Percentiles rank a stretch among this genome's conserved stretches.
Conservation (phyloP, 371 early-diverging fungal species). For the Mucor indicus region DNA sequence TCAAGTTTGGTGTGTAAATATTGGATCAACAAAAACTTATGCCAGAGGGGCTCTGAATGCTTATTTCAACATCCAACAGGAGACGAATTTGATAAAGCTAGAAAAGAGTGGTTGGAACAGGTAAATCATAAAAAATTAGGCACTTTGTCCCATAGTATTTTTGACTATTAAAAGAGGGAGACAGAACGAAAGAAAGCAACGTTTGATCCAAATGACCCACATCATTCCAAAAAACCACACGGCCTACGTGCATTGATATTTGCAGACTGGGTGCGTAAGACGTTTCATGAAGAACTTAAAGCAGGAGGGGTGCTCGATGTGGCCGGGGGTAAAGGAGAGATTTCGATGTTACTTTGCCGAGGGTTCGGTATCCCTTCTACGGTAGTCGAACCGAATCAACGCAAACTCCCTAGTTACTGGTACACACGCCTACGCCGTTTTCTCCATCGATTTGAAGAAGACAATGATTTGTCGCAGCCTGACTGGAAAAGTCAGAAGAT, state of each 20-base stretch:
- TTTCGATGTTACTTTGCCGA: conserved; percentile 51
- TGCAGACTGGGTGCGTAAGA: conserved; percentile 49
- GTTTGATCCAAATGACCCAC: conserved; percentile 50
- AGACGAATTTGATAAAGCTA: conserved; percentile 22
- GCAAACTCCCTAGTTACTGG: conserved; percentile 48
- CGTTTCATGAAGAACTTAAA: conserved; percentile 25
- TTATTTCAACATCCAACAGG: conserved; percentile 46
- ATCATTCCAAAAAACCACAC: conserved; percentile 48
- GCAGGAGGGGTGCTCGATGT: conserved; percentile 45
- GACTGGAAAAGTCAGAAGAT: conserved; percentile 15
- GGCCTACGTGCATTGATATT: conserved; percentile 50
- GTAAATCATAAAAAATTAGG: too few relatives aligned
- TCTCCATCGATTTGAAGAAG: conserved; percentile 32
- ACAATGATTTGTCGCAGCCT: conserved; percentile 16
- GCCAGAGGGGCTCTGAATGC: conserved; percentile 36
- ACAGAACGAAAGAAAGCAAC: conserved; percentile 26
- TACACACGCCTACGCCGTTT: conserved; percentile 38
- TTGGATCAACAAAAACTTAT: conserved; percentile 55
- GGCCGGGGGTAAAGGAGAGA: conserved; percentile 61
- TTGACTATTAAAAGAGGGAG: conserved; percentile 28
- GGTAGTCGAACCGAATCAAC: conserved; percentile 52
- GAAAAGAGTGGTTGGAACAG: conserved; percentile 43
- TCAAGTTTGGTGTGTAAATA: conserved; percentile 45
- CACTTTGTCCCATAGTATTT: too few relatives aligned
- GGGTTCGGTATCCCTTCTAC: conserved; percentile 44